A percentile compares a stretch with the other conserved stretches of the same genome.
Conservation (phyloP, 2,329 filamentous ascomycete species). For the Endothia cerciana region DNA sequence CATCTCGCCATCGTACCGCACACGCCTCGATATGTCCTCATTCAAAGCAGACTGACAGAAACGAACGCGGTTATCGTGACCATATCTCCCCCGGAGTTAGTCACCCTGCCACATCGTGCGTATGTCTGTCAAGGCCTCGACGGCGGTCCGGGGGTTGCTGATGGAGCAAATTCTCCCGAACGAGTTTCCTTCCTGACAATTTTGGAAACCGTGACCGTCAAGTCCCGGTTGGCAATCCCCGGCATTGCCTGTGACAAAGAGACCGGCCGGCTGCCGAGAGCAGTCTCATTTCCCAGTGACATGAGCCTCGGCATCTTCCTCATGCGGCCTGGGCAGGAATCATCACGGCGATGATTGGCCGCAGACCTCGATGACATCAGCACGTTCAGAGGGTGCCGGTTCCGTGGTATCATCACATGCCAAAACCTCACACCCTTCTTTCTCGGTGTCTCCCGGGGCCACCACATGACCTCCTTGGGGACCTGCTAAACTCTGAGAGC, state of each 20-base stretch:
- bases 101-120: neutral
- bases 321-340: conserved; percentile 17
- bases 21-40: too few species aligned
- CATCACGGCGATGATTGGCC: conserved; percentile 21
- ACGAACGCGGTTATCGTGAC: neutral
- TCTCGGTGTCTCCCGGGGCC: neutral
- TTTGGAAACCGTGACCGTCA: neutral
- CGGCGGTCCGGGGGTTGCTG: too few species aligned
- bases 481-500: conserved; percentile 13
- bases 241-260: neutral
- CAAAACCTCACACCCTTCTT: conserved; percentile 7
- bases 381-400: neutral
- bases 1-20: too few species aligned
- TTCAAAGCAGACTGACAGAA: too few species aligned
- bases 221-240: neutral
- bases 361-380: conserved; percentile 25
- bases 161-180: neutral
- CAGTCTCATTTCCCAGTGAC: neutral
- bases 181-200: neutral
- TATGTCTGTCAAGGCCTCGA: neutral
- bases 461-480: conserved; percentile 25
- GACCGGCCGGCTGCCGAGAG: neutral
- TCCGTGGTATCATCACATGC: conserved; percentile 26
- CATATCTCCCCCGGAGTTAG: neutral
- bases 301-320: conserved; percentile 26